Evolutionary conservation across 1,139 yeast species (phyloP), one percentile per base, ranked within the genome.

Genomic region (Hanseniaspora sp.): DNA sequence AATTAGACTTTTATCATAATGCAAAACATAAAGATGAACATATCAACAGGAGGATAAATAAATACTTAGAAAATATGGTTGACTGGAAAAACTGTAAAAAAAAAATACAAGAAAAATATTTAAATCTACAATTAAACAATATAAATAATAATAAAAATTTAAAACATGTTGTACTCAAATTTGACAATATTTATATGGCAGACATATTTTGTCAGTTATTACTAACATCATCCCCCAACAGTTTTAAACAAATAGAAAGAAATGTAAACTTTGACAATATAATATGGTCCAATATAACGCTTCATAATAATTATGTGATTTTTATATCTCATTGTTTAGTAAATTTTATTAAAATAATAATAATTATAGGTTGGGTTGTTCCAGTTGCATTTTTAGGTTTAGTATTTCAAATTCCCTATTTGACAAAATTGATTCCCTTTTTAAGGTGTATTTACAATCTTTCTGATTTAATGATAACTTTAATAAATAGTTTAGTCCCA

Each of bases 381-480:
- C 94, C 94, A 0, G 87, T 83, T 1, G 83, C 87, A 0, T 72
- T 82, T 57, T 77, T 83, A 49, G 86, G 87, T 0, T 67, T 83
- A 13, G 67, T 83, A 0, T 78, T 87, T 0, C 87, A 83, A 59
- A 69, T 81, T 5, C 85, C 86, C 0, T 73, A 78, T 57, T 61
- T 82, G 49, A 75, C 82, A 0, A 72, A 73, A 30, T 63, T 79
- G 40, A 65, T 82, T 44, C 86, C 86, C 4, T 35, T 54, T 28
- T 34, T 54, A 15, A 48, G 23, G 18, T 13, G 29, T 11, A n/a
- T 48, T 13, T 48, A 54, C 39, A 33, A 6, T 3, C 30, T 38
- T 12, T 46, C 53, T 29, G 35, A 18, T 2, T 17, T 33, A 1
- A 71, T 77, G 53, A 67, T 81, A 34, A 65, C 70, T 1, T 77